Conservation (phyloP, 129 eudicot species). For the Heracleum sosnowskyi region DNA sequence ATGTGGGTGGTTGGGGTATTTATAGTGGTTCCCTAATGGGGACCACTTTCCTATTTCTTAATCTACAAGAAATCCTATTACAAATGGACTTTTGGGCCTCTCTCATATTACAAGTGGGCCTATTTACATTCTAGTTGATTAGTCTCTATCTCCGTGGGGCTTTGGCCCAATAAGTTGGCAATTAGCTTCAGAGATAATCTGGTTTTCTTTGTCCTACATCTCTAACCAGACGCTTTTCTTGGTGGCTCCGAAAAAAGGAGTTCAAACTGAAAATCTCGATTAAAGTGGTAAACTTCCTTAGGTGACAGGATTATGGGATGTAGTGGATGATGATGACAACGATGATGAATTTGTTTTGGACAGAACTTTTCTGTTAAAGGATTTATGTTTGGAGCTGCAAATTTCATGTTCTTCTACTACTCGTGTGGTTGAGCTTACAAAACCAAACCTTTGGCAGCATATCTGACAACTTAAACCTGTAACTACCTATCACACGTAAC, state of each 20-base stretch:
- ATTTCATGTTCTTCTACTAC: constrained; percentile 8
- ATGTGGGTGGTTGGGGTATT: too few relatives aligned
- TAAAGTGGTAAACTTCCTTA: background rate
- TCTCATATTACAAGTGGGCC: too few relatives aligned
- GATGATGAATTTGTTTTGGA: constrained; percentile 10
- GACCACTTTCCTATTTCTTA: too few relatives aligned
- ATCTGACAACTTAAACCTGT: constrained; percentile 40
- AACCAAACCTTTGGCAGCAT: background rate
- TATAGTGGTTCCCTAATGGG: too few relatives aligned
- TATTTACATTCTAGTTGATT: too few relatives aligned
- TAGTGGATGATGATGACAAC: background rate
- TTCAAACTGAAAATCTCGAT: background rate
- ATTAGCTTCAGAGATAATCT: background rate
- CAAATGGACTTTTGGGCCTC: too few relatives aligned
- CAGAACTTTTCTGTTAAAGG: background rate
- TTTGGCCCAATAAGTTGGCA: too few relatives aligned
- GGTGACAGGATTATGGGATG: background rate
- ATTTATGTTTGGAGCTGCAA: constrained; percentile 7
- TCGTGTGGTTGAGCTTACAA: constrained; percentile 24
- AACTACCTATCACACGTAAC: constrained; percentile 40
- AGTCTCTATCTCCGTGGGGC: too few relatives aligned
- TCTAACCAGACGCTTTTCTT: constrained; percentile 36
- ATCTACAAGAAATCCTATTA: too few relatives aligned
- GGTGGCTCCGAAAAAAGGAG: constrained; percentile 22
- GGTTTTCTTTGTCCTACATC: constrained; percentile 18